Percentiles rank a stretch among this genome's conserved stretches.
These are phyloP conservation scores for Lunularia cruciata DNA, from an alignment of 225 moss, liverwort and hornwort genomes.

Conservation along the genomic window DNA sequence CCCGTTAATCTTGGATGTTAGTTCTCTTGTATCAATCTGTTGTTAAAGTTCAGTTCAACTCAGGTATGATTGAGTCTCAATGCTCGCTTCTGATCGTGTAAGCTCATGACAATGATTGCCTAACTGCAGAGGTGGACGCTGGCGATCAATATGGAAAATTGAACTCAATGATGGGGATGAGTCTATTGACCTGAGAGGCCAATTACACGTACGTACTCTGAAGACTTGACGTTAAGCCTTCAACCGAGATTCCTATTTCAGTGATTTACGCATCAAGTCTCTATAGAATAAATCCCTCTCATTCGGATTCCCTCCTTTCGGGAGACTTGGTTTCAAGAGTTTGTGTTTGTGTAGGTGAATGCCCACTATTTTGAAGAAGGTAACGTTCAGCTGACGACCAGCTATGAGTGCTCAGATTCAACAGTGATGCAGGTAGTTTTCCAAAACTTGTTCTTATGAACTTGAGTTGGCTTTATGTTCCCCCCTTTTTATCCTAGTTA, in stretches of 20 bases:
- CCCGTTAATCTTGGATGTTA: not conserved
- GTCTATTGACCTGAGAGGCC: conserved; percentile 43
- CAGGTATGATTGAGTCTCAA: no score
- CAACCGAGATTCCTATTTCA: no score
- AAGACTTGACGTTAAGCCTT: no score
- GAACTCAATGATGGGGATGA: conserved; percentile 40
- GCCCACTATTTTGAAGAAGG: conserved; percentile 99
- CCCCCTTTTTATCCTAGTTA: no score
- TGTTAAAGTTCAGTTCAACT: no score
- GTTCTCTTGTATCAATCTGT: not conserved
- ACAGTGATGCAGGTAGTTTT: conserved; percentile 57
- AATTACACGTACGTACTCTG: conserved; percentile 53
- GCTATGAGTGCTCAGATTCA: conserved; percentile 71
- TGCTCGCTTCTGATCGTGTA: no score
- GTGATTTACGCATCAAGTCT: no score
- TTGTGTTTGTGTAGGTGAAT: conserved; percentile 56
- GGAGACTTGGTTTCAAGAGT: no score
- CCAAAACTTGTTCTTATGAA: not conserved
- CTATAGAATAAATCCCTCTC: no score
- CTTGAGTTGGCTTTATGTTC: no score
- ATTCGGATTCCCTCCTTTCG: no score
- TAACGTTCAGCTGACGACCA: conserved; percentile 89
- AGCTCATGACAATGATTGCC: not conserved
- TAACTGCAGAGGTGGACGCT: conserved; percentile 76
- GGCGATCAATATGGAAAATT: conserved; percentile 83